A percentile compares a stretch with the other conserved stretches of the same genome.
These are phyloP conservation scores for Fraxinus paxiana DNA, from an alignment of 305 asterid species.

Conservation along the genomic window DNA sequence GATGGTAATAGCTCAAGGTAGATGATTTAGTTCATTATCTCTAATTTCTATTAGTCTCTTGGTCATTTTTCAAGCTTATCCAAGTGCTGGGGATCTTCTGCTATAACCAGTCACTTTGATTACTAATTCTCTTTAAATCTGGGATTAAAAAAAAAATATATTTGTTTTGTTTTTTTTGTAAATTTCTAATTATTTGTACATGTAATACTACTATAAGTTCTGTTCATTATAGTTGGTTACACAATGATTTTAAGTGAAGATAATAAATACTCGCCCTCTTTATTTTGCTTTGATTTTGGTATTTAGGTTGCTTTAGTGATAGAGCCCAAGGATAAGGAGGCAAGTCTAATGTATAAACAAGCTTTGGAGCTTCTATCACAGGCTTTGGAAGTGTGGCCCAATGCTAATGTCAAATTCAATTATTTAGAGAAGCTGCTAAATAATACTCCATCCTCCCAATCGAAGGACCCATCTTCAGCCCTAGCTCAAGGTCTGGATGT, in stretches of 20 bases:
- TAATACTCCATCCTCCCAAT: conserved; percentile 89
- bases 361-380: conserved; percentile 93
- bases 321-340: conserved; percentile 98
- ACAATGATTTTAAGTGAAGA: neutral
- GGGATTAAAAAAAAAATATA: neutral
- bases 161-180: neutral
- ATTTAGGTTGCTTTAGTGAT: conserved; percentile 88
- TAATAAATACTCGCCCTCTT: neutral
- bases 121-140: neutral
- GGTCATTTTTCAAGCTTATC: neutral
- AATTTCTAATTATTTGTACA: neutral
- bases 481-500: conserved; percentile 98
- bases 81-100: neutral
- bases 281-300: conserved; percentile 14
- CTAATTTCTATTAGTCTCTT: neutral
- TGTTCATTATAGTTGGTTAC: neutral
- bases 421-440: conserved; percentile 95
- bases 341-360: conserved; percentile 95
- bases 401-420: conserved; percentile 97
- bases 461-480: conserved; percentile 97
- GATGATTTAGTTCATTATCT: neutral
- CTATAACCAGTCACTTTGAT: neutral
- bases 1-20: neutral
- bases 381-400: conserved; percentile 99
- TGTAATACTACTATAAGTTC: neutral